phyloP scores from a whole-genome alignment of 208 protist species.

The Leishmania tropica region DNA sequence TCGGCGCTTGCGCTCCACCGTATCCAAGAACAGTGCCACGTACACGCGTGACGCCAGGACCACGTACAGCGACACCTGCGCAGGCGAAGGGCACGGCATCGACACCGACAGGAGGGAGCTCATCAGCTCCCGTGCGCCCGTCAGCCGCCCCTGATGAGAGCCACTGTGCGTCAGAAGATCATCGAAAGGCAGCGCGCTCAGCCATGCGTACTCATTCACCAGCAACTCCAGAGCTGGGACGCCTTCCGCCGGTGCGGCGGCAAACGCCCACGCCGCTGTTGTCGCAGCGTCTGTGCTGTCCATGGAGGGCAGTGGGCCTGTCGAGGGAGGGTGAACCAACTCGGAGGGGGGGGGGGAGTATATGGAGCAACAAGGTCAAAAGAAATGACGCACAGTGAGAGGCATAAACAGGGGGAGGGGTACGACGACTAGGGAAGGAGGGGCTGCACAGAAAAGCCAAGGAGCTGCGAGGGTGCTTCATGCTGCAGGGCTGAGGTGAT shows the following conservation, averaged over 20 bases:
- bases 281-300: not conserved
- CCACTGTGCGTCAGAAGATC: not conserved
- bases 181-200: not conserved
- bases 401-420: not conserved
- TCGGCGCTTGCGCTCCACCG: constrained; percentile 15
- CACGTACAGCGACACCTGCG: constrained; percentile 20
- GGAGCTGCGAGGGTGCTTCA: not conserved
- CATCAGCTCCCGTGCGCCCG: constrained; percentile 21
- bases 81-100: constrained; percentile 14
- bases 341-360: too few species aligned
- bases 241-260: constrained; percentile 6
- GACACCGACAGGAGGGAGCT: constrained; percentile 12
- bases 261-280: constrained; percentile 17
- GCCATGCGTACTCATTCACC: not conserved
- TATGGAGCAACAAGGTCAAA: not conserved
- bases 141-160: not conserved
- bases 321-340: not conserved
- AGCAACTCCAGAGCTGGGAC: constrained; percentile 10
- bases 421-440: not conserved
- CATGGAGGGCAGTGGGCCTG: not conserved
- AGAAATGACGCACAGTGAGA: not conserved
- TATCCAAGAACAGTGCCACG: constrained; percentile 16
- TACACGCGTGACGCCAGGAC: constrained; percentile 15
- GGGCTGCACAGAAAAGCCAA: not conserved
- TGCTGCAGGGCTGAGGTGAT: not conserved